Base-by-base conservation (phyloP, 257 asterid genomes). In the Echites panduratus region DNA sequence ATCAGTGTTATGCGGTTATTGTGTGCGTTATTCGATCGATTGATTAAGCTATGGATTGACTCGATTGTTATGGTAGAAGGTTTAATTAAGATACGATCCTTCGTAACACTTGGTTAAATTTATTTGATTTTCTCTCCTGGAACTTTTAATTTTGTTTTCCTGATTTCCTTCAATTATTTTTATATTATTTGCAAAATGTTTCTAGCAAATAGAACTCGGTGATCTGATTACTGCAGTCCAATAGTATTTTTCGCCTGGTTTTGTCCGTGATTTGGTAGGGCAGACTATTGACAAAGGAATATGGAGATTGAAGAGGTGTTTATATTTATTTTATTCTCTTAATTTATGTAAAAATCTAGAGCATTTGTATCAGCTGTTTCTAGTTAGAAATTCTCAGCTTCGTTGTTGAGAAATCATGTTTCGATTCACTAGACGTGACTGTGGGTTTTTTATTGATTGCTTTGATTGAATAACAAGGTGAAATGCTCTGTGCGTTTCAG, bases 61-160 rank as follows among this genome's bases (percentile, higher is more conserved):
- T 66, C 10, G n/a, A 58, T 66, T 65, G 66, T 38, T 47, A 69
- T 54, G 24, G 41, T 80, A 17, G 68, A 57, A 53, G 69, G 63
- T 58, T 69, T 65, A 24, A 20, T 27, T 70, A 40, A 4, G 72
- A 71, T 66, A n/a, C 41, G 53, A 77, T 68, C 71, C 5, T 69
- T 41, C n/a, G 35, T 48, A 49, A n/a, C 67, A 57, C 27, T 78
- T 58, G 27, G 2, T 50, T 19, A 54, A 54, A 54, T 14, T 27
- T 4, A 1, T 58, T 50, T 65, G 64, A n/a, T 45, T 19, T 58
- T 49, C 22, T 27, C 2, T 52, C 69, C 54, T 59, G 9, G 20
- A 13, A 8, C n/a, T 24, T 62, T 17, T 66, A 69, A 29, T 58
- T 73, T 68, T 54, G 0, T 12, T 29, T 53, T 63, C 20, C 11